Percentiles rank a stretch among this genome's conserved stretches.
Evolutionary conservation across 805 yeast species (phyloP).

Genomic region (Groenewaldozyma tartarivorans): DNA sequence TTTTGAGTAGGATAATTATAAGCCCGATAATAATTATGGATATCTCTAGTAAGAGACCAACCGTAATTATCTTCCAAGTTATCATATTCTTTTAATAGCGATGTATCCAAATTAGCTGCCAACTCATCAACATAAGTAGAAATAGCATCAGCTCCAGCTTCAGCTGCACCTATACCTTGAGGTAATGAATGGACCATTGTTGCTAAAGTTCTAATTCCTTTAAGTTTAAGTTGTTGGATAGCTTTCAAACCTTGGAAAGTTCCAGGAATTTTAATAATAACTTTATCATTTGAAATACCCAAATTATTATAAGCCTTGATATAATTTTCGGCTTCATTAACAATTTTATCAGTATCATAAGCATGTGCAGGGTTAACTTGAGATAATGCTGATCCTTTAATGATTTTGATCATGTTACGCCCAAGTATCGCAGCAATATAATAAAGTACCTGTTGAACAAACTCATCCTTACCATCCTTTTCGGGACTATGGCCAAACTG

Average conservation of each 20-base stretch:
- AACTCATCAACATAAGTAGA: constrained; percentile 22
- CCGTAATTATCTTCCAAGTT: neutral
- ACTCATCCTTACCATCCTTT: no score
- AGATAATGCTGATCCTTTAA: no score
- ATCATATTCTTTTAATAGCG: neutral
- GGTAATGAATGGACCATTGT: constrained; percentile 30
- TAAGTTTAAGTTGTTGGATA: constrained; percentile 20
- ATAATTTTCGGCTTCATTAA: no score
- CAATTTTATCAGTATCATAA: no score
- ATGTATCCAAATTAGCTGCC: neutral
- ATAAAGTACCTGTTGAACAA: no score
- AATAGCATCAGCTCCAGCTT: constrained; percentile 29
- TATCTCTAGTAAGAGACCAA: neutral
- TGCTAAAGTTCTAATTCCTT: constrained; percentile 26
- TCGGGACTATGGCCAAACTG: no score
- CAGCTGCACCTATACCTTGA: constrained; percentile 31
- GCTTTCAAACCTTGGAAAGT: constrained; percentile 29
- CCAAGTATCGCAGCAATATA: no score
- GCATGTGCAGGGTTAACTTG: no score
- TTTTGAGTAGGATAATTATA: no score
- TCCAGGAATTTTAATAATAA: constrained; percentile 29
- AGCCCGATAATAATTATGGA: neutral
- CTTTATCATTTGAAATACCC: no score
- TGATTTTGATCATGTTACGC: no score
- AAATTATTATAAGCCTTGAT: no score